Percentiles rank a stretch among this genome's conserved stretches.
Evolutionary conservation across 2,329 filamentous ascomycete species (phyloP).

Genomic region (Alternaria sp.): DNA sequence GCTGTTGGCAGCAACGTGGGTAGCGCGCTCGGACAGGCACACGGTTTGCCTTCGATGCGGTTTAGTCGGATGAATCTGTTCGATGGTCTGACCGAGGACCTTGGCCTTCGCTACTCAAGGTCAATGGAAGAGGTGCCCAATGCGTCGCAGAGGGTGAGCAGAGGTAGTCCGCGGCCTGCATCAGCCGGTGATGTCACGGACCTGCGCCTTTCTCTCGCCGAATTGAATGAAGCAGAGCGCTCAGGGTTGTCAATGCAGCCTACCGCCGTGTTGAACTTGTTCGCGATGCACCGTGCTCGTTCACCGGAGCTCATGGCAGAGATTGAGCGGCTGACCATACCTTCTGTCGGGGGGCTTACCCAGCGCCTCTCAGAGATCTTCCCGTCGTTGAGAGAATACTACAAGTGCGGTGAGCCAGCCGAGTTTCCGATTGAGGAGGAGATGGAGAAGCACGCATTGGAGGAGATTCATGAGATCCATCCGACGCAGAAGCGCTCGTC

Average conservation of each 20-base stretch:
- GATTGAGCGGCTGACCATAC: constrained; percentile 54
- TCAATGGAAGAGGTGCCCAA: constrained; percentile 44
- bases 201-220: constrained; percentile 54
- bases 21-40: constrained; percentile 33
- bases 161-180: constrained; percentile 44
- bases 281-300: constrained; percentile 37
- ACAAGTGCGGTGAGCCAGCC: constrained; percentile 42
- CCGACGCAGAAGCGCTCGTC: constrained; percentile 44
- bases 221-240: constrained; percentile 47
- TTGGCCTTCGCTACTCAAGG: constrained; percentile 48
- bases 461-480: constrained; percentile 38
- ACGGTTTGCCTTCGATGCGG: constrained; percentile 55
- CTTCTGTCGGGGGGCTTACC: constrained; percentile 54
- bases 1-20: constrained; percentile 28
- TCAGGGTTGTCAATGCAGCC: constrained; percentile 12
- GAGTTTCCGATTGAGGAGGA: constrained; percentile 46
- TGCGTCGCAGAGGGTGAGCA: constrained; percentile 38
- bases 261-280: constrained; percentile 17
- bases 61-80: constrained; percentile 57
- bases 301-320: constrained; percentile 52
- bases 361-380: constrained; percentile 55
- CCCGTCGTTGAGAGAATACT: constrained; percentile 51
- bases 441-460: constrained; percentile 46
- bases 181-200: constrained; percentile 49
- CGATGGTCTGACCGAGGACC: constrained; percentile 53